These are phyloP conservation scores for Clarireedia monteithiana DNA, from an alignment of 2,329 filamentous ascomycete genomes.

Conservation along the genomic window DNA sequence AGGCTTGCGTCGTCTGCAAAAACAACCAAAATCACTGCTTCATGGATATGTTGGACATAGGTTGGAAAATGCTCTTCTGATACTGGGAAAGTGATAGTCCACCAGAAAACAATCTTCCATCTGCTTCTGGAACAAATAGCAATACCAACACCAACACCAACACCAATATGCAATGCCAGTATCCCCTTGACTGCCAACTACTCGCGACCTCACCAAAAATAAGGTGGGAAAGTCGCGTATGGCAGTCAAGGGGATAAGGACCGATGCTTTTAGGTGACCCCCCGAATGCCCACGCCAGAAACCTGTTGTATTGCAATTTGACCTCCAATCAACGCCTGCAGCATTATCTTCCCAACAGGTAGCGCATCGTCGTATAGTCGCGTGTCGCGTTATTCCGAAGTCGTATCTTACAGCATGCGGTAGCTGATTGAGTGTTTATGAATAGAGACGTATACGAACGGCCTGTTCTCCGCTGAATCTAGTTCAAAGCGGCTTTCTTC, in stretches of 20 bases:
- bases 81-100: conserved; percentile 13
- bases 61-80: conserved; percentile 13
- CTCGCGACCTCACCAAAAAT: no score
- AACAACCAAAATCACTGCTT: conserved; percentile 1
- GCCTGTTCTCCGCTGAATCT: conserved; percentile 8
- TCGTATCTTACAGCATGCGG: neutral
- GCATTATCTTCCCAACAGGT: neutral
- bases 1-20: neutral
- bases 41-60: neutral
- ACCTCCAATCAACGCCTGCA: conserved; percentile 20
- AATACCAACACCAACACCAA: neutral
- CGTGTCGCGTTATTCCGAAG: neutral
- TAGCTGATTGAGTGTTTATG: neutral
- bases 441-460: conserved; percentile 7
- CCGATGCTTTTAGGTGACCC: conserved; percentile 1
- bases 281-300: conserved; percentile 7
- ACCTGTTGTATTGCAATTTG: conserved; percentile 1
- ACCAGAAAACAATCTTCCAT: neutral
- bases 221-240: no score
- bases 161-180: neutral
- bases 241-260: neutral
- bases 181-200: no score
- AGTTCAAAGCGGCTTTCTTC: conserved; percentile 31
- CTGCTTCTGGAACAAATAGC: neutral
- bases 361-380: neutral